Evolutionary conservation across 2,329 filamentous ascomycete species (phyloP).

Genomic region (Aspergillus sp.): DNA sequence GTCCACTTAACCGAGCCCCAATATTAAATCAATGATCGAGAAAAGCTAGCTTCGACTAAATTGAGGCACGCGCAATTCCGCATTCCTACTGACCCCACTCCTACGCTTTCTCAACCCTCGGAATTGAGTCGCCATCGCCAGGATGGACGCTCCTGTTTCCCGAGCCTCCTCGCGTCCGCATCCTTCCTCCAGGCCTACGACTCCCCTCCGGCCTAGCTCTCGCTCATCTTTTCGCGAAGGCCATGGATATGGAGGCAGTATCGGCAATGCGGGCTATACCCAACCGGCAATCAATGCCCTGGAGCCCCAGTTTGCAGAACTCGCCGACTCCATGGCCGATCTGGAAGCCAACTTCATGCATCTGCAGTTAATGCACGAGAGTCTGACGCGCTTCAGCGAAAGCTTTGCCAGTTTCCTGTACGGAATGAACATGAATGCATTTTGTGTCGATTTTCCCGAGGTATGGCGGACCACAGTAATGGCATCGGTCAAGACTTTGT

Average conservation of each 20-base stretch:
- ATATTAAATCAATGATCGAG: neutral
- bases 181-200: slow-evolving; percentile 75
- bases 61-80: neutral
- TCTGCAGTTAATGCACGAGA: slow-evolving; percentile 95
- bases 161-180: slow-evolving; percentile 62
- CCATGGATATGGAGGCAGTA: slow-evolving; percentile 51
- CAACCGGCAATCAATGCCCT: slow-evolving; percentile 72
- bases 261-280: slow-evolving; percentile 37
- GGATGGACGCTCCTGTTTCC: slow-evolving; percentile 31
- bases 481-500: neutral
- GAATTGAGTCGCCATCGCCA: neutral
- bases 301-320: slow-evolving; percentile 88
- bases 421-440: slow-evolving; percentile 97
- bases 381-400: slow-evolving; percentile 87
- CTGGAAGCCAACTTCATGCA: slow-evolving; percentile 98
- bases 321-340: slow-evolving; percentile 91
- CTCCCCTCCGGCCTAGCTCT: slow-evolving; percentile 85
- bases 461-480: slow-evolving; percentile 46
- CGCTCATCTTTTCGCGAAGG: slow-evolving; percentile 84
- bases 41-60: no score
- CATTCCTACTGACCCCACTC: neutral
- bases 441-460: slow-evolving; percentile 97
- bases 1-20: neutral
- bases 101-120: slow-evolving; percentile 1
- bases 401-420: slow-evolving; percentile 95